phyloP scores from a whole-genome alignment of 192 early-diverging fungal species.

The Coemansia sp. region DNA sequence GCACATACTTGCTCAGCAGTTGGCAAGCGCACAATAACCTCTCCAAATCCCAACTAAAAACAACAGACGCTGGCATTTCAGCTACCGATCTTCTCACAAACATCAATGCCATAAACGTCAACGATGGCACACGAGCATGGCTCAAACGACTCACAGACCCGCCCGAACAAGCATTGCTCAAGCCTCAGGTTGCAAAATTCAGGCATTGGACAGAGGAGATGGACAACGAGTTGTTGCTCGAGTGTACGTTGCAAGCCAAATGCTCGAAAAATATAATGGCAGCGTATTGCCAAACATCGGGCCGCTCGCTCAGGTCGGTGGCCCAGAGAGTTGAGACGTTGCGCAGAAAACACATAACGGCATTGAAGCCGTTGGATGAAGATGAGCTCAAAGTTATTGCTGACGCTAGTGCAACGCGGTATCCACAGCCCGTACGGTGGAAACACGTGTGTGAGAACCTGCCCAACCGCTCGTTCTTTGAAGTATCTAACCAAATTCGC shows the following conservation, averaged over 20 bases:
- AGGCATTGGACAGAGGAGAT: not conserved
- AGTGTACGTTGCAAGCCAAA: not conserved
- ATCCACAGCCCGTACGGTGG: not conserved
- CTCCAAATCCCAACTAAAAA: not conserved
- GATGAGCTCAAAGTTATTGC: not conserved
- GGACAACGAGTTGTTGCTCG: not conserved
- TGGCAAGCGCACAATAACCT: not conserved
- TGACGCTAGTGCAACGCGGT: not conserved
- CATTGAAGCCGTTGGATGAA: not conserved
- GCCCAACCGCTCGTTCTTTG: not conserved
- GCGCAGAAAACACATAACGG: not conserved
- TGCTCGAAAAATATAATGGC: not conserved
- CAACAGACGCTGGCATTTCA: not conserved
- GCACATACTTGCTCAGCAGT: constrained; percentile 1
- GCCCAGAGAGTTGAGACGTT: not conserved
- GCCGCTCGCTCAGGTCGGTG: not conserved
- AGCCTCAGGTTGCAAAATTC: not conserved
- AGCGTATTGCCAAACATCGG: not conserved
- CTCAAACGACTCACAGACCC: not conserved
- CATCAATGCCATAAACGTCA: not conserved
- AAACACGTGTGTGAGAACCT: not conserved
- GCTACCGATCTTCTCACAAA: not conserved
- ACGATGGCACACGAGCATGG: not conserved
- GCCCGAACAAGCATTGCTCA: not conserved
- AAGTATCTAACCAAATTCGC: not conserved